Evolutionary conservation across 306 rosid genomes (phyloP), one percentile per base, ranked within the genome.

Genomic region (Trifolium subterraneum): DNA sequence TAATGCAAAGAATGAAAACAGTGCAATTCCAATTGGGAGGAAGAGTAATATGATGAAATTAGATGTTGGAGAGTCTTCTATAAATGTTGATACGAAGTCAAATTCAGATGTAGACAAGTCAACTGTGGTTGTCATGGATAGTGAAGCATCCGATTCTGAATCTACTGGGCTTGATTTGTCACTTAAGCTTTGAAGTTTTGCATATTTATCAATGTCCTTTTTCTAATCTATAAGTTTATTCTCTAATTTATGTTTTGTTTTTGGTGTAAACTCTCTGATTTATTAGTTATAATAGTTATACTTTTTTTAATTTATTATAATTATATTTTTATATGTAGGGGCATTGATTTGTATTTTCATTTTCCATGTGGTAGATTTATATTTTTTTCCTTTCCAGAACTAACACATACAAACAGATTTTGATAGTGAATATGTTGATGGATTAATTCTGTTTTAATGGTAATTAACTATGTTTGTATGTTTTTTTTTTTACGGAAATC

Each of bases 141-240:
- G 11, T 22, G 25, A 79, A 27, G 52, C 68, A 1, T 36, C 22
- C 0, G 27, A 42, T 39, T 29, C 63, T 0, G 76, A 63, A 15
- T 55, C 35, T 31, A 23, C 68, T 6, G 85, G 63, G 31, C 82
- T 88, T 38, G 92, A 88, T 82, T 69, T 88, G 71, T 60, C 89
- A 0, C 88, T 88, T 6, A 88, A 79, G 69, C 90, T 88, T 47
- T 87, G 5, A 78, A 41, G 15, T 59, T 38, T 71, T 20, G 15
- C 1, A 29, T 63, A 5, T n/a, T 29, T 14, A 27, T 25, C 2
- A 33, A 7, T 15, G 13, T 10, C n/a, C n/a, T 19, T 36, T n/a
- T 18, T 64, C 9, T 38, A 19, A 10, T 22, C 13, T 20, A 22
- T 55, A 55, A 5, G 10, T 4, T 64, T 35, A 35, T 1, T 35